A percentile compares a stretch with the other conserved stretches of the same genome.
Conservation (phyloP, 2,329 filamentous ascomycete genomes). For the Phyllosticta paracitricarpa region DNA sequence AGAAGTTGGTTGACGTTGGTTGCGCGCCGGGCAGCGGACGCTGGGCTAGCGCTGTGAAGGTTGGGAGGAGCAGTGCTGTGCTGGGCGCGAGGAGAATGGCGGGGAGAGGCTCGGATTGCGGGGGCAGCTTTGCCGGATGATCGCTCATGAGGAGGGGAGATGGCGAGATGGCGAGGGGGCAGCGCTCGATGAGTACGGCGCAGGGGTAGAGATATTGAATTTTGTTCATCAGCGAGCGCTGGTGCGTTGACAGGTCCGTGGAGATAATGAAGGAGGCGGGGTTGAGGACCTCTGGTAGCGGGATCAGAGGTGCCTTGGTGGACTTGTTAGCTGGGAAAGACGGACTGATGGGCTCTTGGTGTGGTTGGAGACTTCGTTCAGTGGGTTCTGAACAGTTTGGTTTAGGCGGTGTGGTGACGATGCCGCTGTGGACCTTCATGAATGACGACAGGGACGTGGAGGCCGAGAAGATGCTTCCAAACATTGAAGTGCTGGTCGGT, state of each 20-base stretch:
- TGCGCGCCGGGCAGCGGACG: constrained; percentile 54
- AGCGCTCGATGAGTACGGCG: constrained; percentile 48
- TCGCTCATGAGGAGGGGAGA: constrained; percentile 14
- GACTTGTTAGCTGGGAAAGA: neutral
- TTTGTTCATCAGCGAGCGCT: constrained; percentile 39
- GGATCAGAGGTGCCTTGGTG: neutral
- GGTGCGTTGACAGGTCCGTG: constrained; percentile 30
- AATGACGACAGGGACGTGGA: constrained; percentile 39
- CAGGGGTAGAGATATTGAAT: constrained; percentile 41
- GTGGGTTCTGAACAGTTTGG: no score
- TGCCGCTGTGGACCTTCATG: constrained; percentile 33
- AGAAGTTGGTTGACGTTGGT: constrained; percentile 12
- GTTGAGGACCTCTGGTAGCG: neutral
- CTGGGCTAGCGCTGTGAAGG: constrained; percentile 63
- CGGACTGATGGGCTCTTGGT: neutral
- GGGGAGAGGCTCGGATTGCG: constrained; percentile 42
- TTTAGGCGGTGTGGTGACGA: neutral
- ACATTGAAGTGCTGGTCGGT: neutral
- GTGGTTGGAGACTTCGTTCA: neutral
- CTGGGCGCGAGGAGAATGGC: constrained; percentile 64
- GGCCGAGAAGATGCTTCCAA: constrained; percentile 29
- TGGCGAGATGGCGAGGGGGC: constrained; percentile 36
- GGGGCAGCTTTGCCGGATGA: neutral
- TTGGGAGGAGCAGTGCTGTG: constrained; percentile 61
- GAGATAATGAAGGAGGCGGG: constrained; percentile 42